Evolutionary conservation across 1,284 basidiomycete genomes (phyloP).

Genomic region (Pseudozyma sp.): DNA sequence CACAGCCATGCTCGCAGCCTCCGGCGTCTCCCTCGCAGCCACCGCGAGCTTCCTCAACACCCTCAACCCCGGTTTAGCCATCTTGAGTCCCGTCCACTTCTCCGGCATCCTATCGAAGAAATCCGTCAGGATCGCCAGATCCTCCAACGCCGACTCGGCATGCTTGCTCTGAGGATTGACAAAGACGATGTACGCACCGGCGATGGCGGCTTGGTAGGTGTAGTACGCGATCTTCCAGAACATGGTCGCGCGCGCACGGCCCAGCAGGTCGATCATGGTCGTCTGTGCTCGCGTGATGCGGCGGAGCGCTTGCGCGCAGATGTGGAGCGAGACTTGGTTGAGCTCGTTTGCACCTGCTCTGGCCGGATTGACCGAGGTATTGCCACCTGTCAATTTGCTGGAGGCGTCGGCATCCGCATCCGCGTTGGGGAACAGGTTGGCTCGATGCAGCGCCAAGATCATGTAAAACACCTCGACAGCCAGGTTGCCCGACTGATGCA

Average conservation of each 20-base stretch:
- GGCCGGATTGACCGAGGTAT: neutral
- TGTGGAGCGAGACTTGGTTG: slow-evolving; percentile 34
- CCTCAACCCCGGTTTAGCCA: slow-evolving; percentile 40
- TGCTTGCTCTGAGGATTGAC: slow-evolving; percentile 40
- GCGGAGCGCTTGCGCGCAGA: slow-evolving; percentile 37
- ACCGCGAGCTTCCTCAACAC: slow-evolving; percentile 43
- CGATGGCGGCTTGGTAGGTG: slow-evolving; percentile 43
- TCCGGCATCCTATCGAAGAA: slow-evolving; percentile 47
- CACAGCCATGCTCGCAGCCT: slow-evolving; percentile 32
- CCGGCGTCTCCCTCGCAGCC: slow-evolving; percentile 38
- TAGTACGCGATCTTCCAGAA: slow-evolving; percentile 52
- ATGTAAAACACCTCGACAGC: slow-evolving; percentile 44
- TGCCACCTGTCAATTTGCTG: neutral
- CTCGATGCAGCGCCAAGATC: slow-evolving; percentile 29
- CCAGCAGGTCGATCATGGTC: slow-evolving; percentile 38
- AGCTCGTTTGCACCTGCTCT: slow-evolving; percentile 1
- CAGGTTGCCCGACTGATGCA: slow-evolving; percentile 40
- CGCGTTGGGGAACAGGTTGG: slow-evolving; percentile 29
- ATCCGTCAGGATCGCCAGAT: slow-evolving; percentile 37
- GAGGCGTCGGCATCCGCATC: slow-evolving; percentile 1
- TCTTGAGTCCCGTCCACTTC: slow-evolving; percentile 41
- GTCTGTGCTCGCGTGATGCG: slow-evolving; percentile 39
- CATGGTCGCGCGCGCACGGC: slow-evolving; percentile 36
- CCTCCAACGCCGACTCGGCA: slow-evolving; percentile 30
- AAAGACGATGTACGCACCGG: slow-evolving; percentile 43